These are phyloP conservation scores for Schizophyllum amplum DNA, from an alignment of 1,284 basidiomycete genomes.

Conservation along the genomic window DNA sequence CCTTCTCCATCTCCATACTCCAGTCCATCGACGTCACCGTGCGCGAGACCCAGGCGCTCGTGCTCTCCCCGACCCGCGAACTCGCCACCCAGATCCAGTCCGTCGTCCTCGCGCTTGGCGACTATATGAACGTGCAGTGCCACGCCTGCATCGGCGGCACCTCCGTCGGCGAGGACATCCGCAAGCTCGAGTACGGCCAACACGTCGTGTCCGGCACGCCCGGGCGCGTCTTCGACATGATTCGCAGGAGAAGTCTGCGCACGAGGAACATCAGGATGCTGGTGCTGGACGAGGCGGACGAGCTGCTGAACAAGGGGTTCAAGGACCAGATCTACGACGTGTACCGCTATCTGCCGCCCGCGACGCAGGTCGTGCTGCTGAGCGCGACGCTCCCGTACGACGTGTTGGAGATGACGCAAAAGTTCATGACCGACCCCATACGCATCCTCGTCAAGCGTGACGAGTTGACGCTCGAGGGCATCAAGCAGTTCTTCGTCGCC, in stretches of 20 bases:
- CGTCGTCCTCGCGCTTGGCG: slow-evolving; percentile 94
- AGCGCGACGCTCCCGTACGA: slow-evolving; percentile 96
- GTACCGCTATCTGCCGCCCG: slow-evolving; percentile 96
- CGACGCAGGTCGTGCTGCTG: slow-evolving; percentile 95
- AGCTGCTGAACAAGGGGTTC: slow-evolving; percentile 97
- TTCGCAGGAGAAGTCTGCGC: slow-evolving; percentile 86
- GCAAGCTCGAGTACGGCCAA: slow-evolving; percentile 96
- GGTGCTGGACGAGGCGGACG: slow-evolving; percentile 96
- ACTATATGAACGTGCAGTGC: slow-evolving; percentile 99
- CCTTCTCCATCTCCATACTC: slow-evolving; percentile 91
- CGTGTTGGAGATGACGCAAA: slow-evolving; percentile 98
- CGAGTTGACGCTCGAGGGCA: slow-evolving; percentile 97
- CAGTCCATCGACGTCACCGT: slow-evolving; percentile 95
- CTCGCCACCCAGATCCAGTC: slow-evolving; percentile 97
- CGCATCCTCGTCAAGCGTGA: slow-evolving; percentile 99
- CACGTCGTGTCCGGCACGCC: slow-evolving; percentile 98
- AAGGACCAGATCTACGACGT: slow-evolving; percentile 99
- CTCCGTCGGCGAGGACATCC: slow-evolving; percentile 95
- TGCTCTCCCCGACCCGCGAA: slow-evolving; percentile 92
- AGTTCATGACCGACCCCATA: slow-evolving; percentile 99
- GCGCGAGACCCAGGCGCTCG: slow-evolving; percentile 93
- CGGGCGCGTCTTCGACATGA: slow-evolving; percentile 99
- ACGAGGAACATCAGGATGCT: slow-evolving; percentile 99
- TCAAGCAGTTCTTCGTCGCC: slow-evolving; percentile 99
- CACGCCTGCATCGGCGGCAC: slow-evolving; percentile 99